A percentile compares a stretch with the other conserved stretches of the same genome.
These are phyloP conservation scores for Heritiera littoralis DNA, from an alignment of 345 rosid genomes.

Conservation along the genomic window DNA sequence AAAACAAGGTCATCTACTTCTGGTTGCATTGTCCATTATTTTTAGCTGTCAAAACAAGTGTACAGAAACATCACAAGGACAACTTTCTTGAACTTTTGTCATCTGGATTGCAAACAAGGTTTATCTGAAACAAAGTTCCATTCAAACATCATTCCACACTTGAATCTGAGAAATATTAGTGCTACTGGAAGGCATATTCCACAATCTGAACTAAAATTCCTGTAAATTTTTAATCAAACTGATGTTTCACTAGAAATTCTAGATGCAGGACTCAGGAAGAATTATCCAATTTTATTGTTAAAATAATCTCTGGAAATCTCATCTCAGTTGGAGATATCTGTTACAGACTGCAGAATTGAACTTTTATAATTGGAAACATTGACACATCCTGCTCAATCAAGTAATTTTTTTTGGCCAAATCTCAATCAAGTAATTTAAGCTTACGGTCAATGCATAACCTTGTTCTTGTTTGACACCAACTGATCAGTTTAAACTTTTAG, in stretches of 20 bases:
- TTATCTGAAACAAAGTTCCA: not conserved
- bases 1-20: conserved; percentile 14
- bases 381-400: not conserved
- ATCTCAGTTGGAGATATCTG: not conserved
- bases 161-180: not conserved
- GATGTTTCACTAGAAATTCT: not conserved
- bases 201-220: not conserved
- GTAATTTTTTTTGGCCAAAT: too few relatives aligned
- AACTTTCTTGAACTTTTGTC: not conserved
- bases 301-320: not conserved
- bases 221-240: not conserved
- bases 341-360: not conserved
- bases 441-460: too few relatives aligned
- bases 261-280: not conserved
- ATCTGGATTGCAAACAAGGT: not conserved
- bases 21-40: not conserved
- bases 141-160: not conserved
- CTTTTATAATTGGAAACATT: not conserved
- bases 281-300: not conserved
- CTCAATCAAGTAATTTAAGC: too few relatives aligned
- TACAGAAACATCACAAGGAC: not conserved
- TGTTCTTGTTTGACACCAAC: too few relatives aligned
- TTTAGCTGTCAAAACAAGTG: not conserved
- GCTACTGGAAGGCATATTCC: not conserved
- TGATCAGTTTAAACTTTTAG: too few relatives aligned